Evolutionary conservation across 257 asterid species (phyloP), one percentile per base, ranked within the genome.

Genomic region (Echites panduratus): DNA sequence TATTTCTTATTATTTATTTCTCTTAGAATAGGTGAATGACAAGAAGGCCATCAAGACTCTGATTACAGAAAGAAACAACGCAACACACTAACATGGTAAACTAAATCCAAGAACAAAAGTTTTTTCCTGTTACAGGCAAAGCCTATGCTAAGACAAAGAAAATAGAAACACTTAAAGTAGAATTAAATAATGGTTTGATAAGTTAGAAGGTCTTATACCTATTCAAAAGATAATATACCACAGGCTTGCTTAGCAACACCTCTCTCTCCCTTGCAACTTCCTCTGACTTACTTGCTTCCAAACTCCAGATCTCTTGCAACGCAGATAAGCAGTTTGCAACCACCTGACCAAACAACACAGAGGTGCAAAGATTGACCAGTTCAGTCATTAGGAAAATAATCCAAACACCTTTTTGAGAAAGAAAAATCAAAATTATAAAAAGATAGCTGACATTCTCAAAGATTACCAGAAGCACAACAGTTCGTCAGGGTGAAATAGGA

Each of bases 251-350:
- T 73, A 90, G 90, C 78, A 95, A 85, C 38, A 75, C 73, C 77
- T 95, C 99, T 80, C 92, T 87, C 79, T 95, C 98, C 85, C 88
- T 85, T 44, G 92, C 84, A 40, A 95, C 93, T 78, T 95, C 98
- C 82, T 89, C 98, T 10, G 98, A 92, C 76, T 85, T 85, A 75
- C 87, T 83, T 84, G 97, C 96, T 84, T 95, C 98, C 81, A 87
- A 85, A 79, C 88, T 86, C 99, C 99, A 95, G 62, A 95, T 92
- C 87, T 90, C 97, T 84, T 95, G 98, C 71, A 95, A 85, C 71
- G 97, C 82, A 66, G 87, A 85, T 75, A 95, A 85, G 85, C 96
- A 95, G 85, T 92, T 90, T 24, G 96, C 96, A 67, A 95, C 97
- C 73, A 95, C 99, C 98, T 95, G 76, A 70, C 65, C 65, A 68